Evolutionary conservation across 129 eudicot species (phyloP), one percentile per base, ranked within the genome.

Genomic region (Mikania micrantha): DNA sequence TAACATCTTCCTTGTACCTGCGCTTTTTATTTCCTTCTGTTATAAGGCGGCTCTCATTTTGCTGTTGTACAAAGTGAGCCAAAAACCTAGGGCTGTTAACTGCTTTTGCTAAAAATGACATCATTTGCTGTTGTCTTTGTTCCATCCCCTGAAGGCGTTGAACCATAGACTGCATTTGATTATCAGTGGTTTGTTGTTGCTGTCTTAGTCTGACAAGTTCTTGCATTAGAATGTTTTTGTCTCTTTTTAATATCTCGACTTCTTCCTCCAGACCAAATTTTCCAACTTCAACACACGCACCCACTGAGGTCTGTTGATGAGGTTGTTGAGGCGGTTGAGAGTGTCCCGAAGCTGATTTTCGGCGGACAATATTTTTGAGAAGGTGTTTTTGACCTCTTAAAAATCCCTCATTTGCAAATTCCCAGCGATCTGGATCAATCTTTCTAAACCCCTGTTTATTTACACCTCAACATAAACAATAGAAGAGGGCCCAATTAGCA

Each of bases 401-500:
- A 69, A 90, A 90, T 64, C 93, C 93, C 82, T 89, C 96, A 12
- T 89, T 89, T 60, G 96, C 96, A 65, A 89, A 89, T 78, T 89
- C 96, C 96, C 96, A 90, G 8, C 95, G 90, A 70, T 90, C 96
- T 4, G 96, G 96, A 64, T 90, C 96, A 16, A 90, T 91, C 76
- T 90, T 90, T 67, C 88, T 78, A 45, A 90, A 90, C 13, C 96
- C 96, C 96, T 90, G 83, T 71, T 70, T 50, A 52, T 65, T 17
- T 42, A 41, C 50, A 32, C 48, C n/a, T 39, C 68, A 68, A 42
- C 15, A 60, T 35, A 39, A 60, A 21, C 10, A 35, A 60, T 66
- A 12, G 6, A 68, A 21, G 45, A 40, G 34, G 22, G 15, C 53
- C 50, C 13, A 24, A 61, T 54, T 32, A 77, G 75, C 64, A 63